These are phyloP conservation scores for Torulaspora gathmanii DNA, from an alignment of 805 yeast species.

Conservation along the genomic window DNA sequence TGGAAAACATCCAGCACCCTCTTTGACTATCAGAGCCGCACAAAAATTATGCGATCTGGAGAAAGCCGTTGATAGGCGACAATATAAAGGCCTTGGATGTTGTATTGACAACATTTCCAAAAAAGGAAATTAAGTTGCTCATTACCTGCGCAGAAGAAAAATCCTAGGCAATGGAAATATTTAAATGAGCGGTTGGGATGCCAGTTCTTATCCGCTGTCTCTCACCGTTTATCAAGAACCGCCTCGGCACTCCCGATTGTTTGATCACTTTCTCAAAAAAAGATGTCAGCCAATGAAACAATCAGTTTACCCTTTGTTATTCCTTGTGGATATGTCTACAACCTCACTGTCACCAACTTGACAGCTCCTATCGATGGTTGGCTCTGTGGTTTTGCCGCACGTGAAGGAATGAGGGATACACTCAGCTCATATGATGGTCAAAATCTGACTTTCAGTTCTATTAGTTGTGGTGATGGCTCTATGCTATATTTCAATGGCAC, in stretches of 20 bases:
- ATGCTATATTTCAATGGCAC: neutral
- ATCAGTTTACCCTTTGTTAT: neutral
- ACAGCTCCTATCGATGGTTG: neutral
- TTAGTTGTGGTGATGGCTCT: neutral
- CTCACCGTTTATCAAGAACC: no score
- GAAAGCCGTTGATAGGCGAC: constrained; percentile 27
- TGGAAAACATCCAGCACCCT: constrained; percentile 26
- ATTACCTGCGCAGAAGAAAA: neutral
- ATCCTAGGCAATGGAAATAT: no score
- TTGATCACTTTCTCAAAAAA: no score
- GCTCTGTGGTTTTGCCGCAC: neutral
- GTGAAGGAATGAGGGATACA: neutral
- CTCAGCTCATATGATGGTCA: neutral
- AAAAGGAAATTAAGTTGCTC: no score
- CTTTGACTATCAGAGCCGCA: constrained; percentile 20
- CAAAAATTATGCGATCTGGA: constrained; percentile 30
- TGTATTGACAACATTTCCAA: no score
- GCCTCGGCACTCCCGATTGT: no score
- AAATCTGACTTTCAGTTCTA: neutral
- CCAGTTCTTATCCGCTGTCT: no score
- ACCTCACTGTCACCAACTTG: neutral
- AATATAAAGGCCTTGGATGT: no score
- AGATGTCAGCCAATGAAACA: neutral
- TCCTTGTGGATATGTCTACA: neutral
- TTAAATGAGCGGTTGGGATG: no score